These are phyloP conservation scores for Apiotrichum porosum DNA, from an alignment of 1,284 basidiomycete species.

Conservation along the genomic window DNA sequence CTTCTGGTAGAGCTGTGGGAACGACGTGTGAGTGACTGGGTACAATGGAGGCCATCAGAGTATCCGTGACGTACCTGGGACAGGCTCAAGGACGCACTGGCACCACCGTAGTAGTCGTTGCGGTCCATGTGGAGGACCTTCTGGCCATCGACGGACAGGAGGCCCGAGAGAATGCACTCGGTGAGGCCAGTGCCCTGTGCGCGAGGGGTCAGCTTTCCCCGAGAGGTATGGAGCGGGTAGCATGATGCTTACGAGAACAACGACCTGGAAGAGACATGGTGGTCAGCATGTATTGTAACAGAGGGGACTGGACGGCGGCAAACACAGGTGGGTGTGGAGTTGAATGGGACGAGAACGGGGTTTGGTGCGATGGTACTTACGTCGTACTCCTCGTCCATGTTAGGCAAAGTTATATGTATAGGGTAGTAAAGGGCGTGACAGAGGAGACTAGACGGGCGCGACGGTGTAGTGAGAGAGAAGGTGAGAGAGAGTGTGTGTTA, in stretches of 20 bases:
- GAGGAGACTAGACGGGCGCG: too few relatives aligned
- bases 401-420: too few relatives aligned
- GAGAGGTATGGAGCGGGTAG: background rate
- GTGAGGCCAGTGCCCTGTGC: conserved; percentile 82
- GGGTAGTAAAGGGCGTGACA: conserved; percentile 12
- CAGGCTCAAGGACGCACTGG: conserved; percentile 93
- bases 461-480: background rate
- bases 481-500: background rate
- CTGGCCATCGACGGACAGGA: conserved; percentile 97
- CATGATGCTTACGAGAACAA: conserved; percentile 59
- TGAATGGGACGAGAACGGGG: too few relatives aligned
- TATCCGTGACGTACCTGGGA: conserved; percentile 66
- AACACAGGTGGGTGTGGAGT: background rate
- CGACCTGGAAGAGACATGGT: conserved; percentile 59
- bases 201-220: background rate
- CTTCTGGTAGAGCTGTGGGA: conserved; percentile 81
- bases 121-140: conserved; percentile 99
- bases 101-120: conserved; percentile 98
- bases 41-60: too few relatives aligned
- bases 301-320: too few relatives aligned
- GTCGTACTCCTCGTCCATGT: conserved; percentile 51
- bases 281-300: conserved; percentile 6
- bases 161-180: conserved; percentile 94
- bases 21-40: background rate
- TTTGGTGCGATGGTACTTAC: conserved; percentile 38